These are phyloP conservation scores for Eutrema heterophyllum DNA, from an alignment of 345 rosid genomes.

Conservation along the genomic window DNA sequence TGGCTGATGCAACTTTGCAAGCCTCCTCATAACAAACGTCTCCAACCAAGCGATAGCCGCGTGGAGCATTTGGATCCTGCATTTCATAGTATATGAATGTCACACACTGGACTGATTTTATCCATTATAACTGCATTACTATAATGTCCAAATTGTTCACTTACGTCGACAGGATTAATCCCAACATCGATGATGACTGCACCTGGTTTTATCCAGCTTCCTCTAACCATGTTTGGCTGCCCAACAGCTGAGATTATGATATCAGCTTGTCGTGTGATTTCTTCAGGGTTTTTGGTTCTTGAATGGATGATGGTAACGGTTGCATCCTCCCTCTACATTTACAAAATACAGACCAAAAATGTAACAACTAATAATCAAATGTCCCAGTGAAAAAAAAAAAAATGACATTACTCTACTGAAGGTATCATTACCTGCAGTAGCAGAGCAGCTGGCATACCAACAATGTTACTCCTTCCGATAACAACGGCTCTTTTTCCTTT, in stretches of 20 bases:
- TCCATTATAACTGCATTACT: background rate
- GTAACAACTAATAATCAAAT: too few species aligned
- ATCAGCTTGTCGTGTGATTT: slow-evolving; percentile 70
- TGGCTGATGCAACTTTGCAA: slow-evolving; percentile 59
- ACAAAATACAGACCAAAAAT: background rate
- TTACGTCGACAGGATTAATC: slow-evolving; percentile 77
- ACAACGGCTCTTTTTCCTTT: slow-evolving; percentile 38
- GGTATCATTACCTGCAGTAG: slow-evolving; percentile 56
- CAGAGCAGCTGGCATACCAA: slow-evolving; percentile 91
- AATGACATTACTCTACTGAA: too few species aligned
- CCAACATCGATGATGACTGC: slow-evolving; percentile 90
- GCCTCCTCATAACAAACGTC: slow-evolving; percentile 83
- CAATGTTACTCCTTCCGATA: slow-evolving; percentile 68
- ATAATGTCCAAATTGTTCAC: background rate
- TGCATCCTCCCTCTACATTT: slow-evolving; percentile 67
- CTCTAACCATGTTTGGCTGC: slow-evolving; percentile 74
- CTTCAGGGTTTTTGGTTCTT: slow-evolving; percentile 71
- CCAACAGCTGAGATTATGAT: slow-evolving; percentile 79
- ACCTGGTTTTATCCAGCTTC: slow-evolving; percentile 86
- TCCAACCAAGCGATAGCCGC: slow-evolving; percentile 73
- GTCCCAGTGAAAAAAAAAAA: too few species aligned
- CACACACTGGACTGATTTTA: background rate
- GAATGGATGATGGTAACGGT: slow-evolving; percentile 69
- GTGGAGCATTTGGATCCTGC: slow-evolving; percentile 54
- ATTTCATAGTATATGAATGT: background rate